Evolutionary conservation across 129 eudicot genomes (phyloP).

Genomic region (Lonicera japonica): DNA sequence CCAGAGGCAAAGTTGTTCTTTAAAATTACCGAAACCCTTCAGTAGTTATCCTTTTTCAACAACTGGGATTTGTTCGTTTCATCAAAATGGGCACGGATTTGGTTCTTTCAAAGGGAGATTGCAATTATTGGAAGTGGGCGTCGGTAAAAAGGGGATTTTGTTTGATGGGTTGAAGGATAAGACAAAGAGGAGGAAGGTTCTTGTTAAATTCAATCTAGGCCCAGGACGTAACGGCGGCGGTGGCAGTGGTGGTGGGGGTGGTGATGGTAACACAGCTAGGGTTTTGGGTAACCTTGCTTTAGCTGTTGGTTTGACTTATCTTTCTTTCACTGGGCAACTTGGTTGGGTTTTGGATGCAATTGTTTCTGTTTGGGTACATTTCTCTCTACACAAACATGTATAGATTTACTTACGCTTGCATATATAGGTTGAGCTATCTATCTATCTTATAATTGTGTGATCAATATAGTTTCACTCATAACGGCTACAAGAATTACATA

Average conservation of each 20-base stretch:
- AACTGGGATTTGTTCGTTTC: constrained; percentile 23
- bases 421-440: too few species aligned
- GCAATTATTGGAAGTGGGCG: constrained; percentile 5
- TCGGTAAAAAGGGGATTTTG: constrained; percentile 27
- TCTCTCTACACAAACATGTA: too few species aligned
- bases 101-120: constrained; percentile 1
- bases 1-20: constrained; percentile 11
- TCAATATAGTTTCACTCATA: too few species aligned
- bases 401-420: too few species aligned
- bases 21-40: constrained; percentile 35
- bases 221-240: constrained; percentile 42
- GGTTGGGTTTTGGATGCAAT: constrained; percentile 93
- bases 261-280: constrained; percentile 39
- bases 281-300: constrained; percentile 67
- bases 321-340: constrained; percentile 73
- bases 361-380: constrained; percentile 75
- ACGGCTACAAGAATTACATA: neutral
- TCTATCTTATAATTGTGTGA: neutral
- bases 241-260: constrained; percentile 62
- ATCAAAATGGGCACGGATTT: constrained; percentile 19
- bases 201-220: constrained; percentile 39
- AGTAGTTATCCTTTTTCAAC: constrained; percentile 12
- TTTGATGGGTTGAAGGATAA: constrained; percentile 16
- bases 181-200: constrained; percentile 36
- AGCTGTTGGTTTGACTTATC: constrained; percentile 77